Conservation (phyloP, 352 stramenopile species). For the Globisporangium paddicum region DNA sequence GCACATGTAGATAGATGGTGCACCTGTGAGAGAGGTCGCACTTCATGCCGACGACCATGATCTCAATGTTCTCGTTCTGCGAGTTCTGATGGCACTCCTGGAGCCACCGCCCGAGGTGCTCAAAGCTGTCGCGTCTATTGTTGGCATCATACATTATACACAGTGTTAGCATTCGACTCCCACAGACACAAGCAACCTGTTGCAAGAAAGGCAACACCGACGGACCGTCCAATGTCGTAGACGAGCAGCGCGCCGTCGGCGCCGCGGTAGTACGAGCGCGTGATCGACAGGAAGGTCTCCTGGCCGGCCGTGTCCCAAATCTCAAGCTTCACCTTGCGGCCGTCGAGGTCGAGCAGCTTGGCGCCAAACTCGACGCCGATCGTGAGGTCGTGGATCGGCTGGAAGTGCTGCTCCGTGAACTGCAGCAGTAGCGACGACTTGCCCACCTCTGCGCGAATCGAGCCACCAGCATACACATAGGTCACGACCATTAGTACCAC, state of each 20-base stretch:
- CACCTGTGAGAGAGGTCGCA: slow-evolving; percentile 50
- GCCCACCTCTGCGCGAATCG: slow-evolving; percentile 57
- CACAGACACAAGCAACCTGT: neutral
- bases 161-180: neutral
- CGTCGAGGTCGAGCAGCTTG: slow-evolving; percentile 82
- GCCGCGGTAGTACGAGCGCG: slow-evolving; percentile 85
- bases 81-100: slow-evolving; percentile 85
- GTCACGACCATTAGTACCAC: neutral
- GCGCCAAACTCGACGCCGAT: slow-evolving; percentile 91
- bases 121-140: slow-evolving; percentile 63
- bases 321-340: slow-evolving; percentile 86
- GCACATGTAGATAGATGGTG: too few relatives aligned
- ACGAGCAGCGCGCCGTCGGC: slow-evolving; percentile 85
- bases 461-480: neutral
- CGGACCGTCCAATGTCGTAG: slow-evolving; percentile 72
- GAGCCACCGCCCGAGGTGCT: slow-evolving; percentile 70
- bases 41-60: slow-evolving; percentile 88
- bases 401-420: slow-evolving; percentile 90
- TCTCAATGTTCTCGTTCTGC: slow-evolving; percentile 78
- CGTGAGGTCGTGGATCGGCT: slow-evolving; percentile 87
- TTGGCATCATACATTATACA: neutral
- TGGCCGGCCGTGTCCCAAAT: slow-evolving; percentile 92
- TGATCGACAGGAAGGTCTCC: slow-evolving; percentile 89
- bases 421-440: slow-evolving; percentile 89
- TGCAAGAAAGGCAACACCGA: neutral